phyloP scores from a whole-genome alignment of 202 grass and related monocot species.

The Setaria viridis region DNA sequence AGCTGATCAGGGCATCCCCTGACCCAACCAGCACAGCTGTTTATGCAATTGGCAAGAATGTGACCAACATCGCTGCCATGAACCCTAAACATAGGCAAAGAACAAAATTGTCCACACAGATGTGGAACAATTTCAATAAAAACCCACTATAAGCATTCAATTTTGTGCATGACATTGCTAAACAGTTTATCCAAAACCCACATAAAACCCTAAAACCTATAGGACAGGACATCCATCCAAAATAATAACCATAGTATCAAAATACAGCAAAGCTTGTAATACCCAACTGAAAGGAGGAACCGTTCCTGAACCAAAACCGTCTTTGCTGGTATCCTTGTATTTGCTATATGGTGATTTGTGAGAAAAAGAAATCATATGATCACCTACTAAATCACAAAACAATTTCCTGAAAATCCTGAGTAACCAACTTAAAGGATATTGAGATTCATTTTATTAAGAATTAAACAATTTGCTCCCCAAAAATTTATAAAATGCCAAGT shows the following conservation, averaged over 20 bases:
- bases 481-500: neutral
- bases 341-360: neutral
- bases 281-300: neutral
- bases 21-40: slow-evolving; percentile 9
- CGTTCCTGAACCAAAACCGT: neutral
- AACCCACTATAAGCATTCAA: neutral
- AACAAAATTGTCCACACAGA: neutral
- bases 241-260: neutral
- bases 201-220: neutral
- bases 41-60: neutral
- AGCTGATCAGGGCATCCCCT: neutral
- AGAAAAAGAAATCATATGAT: neutral
- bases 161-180: neutral
- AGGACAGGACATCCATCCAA: neutral
- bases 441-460: neutral
- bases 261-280: neutral
- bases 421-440: neutral
- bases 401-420: neutral
- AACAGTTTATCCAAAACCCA: neutral
- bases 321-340: neutral
- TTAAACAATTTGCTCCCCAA: neutral
- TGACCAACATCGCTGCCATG: neutral
- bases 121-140: neutral
- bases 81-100: neutral
- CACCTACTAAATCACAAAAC: neutral